A percentile compares a stretch with the other conserved stretches of the same genome.
Conservation (phyloP, 2,329 filamentous ascomycete species). For the Ophiostoma triangulosporum region DNA sequence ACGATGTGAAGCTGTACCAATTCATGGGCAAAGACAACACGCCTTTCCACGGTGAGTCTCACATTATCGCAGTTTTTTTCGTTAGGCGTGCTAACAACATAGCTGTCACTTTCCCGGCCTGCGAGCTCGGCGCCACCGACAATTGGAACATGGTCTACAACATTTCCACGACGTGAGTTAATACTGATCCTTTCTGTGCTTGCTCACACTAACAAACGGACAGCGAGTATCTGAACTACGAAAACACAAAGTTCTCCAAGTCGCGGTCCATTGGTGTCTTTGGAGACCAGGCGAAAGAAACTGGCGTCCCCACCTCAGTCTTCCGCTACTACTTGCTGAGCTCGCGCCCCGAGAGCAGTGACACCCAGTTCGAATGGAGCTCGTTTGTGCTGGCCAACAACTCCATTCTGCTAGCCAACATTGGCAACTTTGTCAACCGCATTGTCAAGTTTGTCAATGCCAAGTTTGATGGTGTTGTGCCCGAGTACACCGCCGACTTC, state of each 20-base stretch:
- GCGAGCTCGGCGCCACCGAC: conserved; percentile 69
- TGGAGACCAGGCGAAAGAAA: conserved; percentile 77
- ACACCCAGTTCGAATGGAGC: conserved; percentile 43
- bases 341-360: conserved; percentile 70
- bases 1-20: conserved; percentile 61
- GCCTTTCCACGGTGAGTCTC: conserved; percentile 50
- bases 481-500: conserved; percentile 44
- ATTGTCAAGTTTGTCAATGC: conserved; percentile 64
- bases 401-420: conserved; percentile 67
- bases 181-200: too few relatives aligned
- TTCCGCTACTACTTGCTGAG: conserved; percentile 88
- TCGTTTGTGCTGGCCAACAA: conserved; percentile 78
- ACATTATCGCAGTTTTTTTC: too few relatives aligned
- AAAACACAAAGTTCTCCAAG: conserved; percentile 86
- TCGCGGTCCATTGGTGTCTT: conserved; percentile 83
- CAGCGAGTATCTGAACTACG: conserved; percentile 71
- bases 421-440: conserved; percentile 63
- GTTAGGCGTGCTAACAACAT: not conserved
- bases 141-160: conserved; percentile 85
- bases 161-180: conserved; percentile 54
- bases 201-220: not conserved
- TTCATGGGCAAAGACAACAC: conserved; percentile 91
- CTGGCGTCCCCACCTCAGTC: conserved; percentile 72
- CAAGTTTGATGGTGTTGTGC: conserved; percentile 58
- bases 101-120: conserved; percentile 76